Evolutionary conservation across 78 protist genomes (phyloP).

Genomic region (Parvularia atlantis): DNA sequence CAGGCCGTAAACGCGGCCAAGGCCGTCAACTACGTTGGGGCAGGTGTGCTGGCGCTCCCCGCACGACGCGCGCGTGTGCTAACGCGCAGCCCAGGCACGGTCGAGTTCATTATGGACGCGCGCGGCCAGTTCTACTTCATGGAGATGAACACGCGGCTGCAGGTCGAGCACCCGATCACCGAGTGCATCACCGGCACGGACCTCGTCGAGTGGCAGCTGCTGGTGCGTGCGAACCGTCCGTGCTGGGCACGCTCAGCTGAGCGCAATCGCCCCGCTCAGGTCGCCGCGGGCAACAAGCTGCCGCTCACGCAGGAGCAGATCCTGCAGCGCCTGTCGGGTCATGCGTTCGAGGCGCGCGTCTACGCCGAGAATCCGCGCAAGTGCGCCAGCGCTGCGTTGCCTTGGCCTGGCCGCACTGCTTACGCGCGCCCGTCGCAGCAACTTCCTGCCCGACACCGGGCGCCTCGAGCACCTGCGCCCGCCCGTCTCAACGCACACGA

Average conservation of each 20-base stretch:
- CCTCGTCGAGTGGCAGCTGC: constrained; percentile 87
- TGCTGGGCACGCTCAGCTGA: not conserved
- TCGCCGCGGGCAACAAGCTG: constrained; percentile 31
- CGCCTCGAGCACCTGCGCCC: constrained; percentile 46
- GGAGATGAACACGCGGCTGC: constrained; percentile 98
- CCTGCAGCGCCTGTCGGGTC: constrained; percentile 42
- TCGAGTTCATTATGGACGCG: constrained; percentile 86
- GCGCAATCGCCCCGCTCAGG: too few species aligned
- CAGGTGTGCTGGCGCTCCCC: too few species aligned
- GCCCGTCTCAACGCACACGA: too few species aligned
- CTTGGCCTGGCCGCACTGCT: too few species aligned
- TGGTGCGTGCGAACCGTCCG: too few species aligned
- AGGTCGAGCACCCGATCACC: constrained; percentile 94
- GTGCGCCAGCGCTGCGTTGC: too few species aligned
- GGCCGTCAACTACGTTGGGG: constrained; percentile 93
- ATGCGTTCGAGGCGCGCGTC: constrained; percentile 65
- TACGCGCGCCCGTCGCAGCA: too few species aligned
- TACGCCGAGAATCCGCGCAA: constrained; percentile 74
- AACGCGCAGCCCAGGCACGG: too few species aligned
- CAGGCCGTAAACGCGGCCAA: constrained; percentile 86
- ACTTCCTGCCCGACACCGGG: constrained; percentile 76
- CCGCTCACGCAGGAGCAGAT: constrained; percentile 50
- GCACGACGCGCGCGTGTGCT: too few species aligned
- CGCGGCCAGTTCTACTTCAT: constrained; percentile 76
- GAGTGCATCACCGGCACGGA: constrained; percentile 88